Evolutionary conservation across 23 red algal species (phyloP).

Genomic region (Gracilariopsis chorda): DNA sequence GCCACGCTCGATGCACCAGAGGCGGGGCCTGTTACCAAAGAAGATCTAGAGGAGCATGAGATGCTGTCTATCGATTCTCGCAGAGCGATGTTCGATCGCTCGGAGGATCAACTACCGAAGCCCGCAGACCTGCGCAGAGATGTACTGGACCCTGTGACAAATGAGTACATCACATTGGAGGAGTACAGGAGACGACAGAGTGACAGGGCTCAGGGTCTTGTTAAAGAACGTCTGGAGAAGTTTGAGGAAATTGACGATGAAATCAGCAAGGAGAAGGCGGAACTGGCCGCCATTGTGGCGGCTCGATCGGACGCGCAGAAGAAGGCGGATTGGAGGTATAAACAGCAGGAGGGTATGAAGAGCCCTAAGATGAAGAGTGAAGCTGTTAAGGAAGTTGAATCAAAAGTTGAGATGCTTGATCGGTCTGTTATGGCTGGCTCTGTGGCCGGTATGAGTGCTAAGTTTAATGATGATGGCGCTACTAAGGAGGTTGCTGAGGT

Average conservation of each 20-base stretch:
- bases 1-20: not conserved
- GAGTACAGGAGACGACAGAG: conserved; percentile 44
- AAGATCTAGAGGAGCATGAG: not conserved
- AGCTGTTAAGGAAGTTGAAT: not conserved
- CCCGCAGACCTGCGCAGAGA: conserved; percentile 6
- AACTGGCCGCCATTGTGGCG: conserved; percentile 48
- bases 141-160: conserved; percentile 33
- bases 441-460: not conserved
- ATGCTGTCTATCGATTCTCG: conserved; percentile 34
- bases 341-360: not conserved
- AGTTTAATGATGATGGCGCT: not conserved
- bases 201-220: conserved; percentile 39
- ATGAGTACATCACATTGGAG: conserved; percentile 31
- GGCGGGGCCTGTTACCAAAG: not conserved
- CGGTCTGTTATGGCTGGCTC: not conserved
- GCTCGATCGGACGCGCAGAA: not conserved
- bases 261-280: conserved; percentile 26
- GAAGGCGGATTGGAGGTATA: conserved; percentile 35
- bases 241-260: conserved; percentile 44
- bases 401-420: not conserved
- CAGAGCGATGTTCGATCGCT: conserved; percentile 33
- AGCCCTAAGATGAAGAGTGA: not conserved
- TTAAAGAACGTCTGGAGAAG: conserved; percentile 41
- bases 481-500: not conserved
- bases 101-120: conserved; percentile 29